Conservation (phyloP, 2,329 filamentous ascomycete species). For the Cordyceps javanica region DNA sequence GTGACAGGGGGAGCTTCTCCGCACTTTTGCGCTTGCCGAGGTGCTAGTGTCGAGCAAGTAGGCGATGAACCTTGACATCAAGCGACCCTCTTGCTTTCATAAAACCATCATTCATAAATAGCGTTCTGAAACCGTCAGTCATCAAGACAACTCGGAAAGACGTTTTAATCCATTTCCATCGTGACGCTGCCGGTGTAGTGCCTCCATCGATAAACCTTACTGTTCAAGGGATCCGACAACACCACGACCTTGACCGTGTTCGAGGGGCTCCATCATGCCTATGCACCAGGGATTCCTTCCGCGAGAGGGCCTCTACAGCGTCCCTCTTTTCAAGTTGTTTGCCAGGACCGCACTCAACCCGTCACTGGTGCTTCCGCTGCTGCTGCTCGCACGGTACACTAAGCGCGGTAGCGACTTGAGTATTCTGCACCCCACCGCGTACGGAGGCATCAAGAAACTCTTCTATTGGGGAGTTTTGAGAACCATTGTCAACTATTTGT, state of each 20-base stretch:
- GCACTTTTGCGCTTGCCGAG: constrained; percentile 11
- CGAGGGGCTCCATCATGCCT: constrained; percentile 22
- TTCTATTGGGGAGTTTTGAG: constrained; percentile 25
- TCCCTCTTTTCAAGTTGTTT: constrained; percentile 53
- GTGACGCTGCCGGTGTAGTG: background rate
- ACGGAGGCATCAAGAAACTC: constrained; percentile 39
- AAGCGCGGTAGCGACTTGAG: constrained; percentile 50
- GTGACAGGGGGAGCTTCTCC: constrained; percentile 5
- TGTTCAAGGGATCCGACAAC: background rate
- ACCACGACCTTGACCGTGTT: background rate
- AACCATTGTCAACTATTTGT: constrained; percentile 25
- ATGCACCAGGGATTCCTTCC: constrained; percentile 47
- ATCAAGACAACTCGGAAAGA: background rate
- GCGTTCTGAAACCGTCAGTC: background rate
- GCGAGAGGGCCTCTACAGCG: constrained; percentile 53
- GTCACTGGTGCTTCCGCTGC: constrained; percentile 53
- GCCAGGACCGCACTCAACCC: constrained; percentile 59
- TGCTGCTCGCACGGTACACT: constrained; percentile 60
- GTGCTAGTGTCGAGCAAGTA: constrained; percentile 2
- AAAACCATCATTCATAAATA: background rate
- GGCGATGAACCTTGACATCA: background rate
- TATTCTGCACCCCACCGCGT: constrained; percentile 44
- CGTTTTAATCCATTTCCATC: background rate
- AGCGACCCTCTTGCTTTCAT: background rate
- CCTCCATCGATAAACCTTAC: background rate